phyloP scores from a whole-genome alignment of 306 rosid species.

The Phaseolus lunatus region DNA sequence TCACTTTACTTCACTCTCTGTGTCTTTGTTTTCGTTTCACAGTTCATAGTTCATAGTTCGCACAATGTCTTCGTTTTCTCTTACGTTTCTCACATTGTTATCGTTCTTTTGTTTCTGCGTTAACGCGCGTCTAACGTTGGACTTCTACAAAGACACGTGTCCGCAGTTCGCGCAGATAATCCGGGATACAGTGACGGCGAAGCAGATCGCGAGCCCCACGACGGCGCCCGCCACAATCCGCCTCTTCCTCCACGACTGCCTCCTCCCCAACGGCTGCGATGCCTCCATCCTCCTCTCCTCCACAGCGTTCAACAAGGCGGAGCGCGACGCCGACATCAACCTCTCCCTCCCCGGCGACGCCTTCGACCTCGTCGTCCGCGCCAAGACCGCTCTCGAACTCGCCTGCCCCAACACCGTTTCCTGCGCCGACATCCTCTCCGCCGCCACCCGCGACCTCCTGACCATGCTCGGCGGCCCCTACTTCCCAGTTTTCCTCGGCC shows the following conservation, averaged over 20 bases:
- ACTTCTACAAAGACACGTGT: conserved; percentile 62
- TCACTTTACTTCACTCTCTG: neutral
- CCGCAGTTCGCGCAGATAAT: conserved; percentile 58
- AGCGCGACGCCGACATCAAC: conserved; percentile 69
- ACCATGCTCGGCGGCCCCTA: conserved; percentile 69
- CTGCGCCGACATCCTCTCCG: conserved; percentile 66
- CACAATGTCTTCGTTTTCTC: neutral
- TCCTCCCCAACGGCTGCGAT: conserved; percentile 69
- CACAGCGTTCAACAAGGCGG: conserved; percentile 59
- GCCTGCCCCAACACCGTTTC: conserved; percentile 68
- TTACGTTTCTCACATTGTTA: neutral
- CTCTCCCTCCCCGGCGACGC: conserved; percentile 71
- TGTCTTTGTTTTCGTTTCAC: neutral
- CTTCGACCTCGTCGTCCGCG: conserved; percentile 66
- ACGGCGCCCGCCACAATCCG: conserved; percentile 68
- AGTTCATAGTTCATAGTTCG: neutral
- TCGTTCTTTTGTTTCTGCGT: neutral
- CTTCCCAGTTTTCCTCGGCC: conserved; percentile 57
- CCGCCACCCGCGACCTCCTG: conserved; percentile 59
- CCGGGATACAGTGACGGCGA: conserved; percentile 49
- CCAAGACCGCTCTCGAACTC: conserved; percentile 69
- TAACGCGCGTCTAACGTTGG: conserved; percentile 48
- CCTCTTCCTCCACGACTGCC: conserved; percentile 77
- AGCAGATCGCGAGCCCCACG: conserved; percentile 61
- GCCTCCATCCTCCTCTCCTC: conserved; percentile 70